Percentiles rank a stretch among this genome's conserved stretches.
phyloP scores from a whole-genome alignment of 2,329 filamentous ascomycete genomes.

The Fusarium concolor region DNA sequence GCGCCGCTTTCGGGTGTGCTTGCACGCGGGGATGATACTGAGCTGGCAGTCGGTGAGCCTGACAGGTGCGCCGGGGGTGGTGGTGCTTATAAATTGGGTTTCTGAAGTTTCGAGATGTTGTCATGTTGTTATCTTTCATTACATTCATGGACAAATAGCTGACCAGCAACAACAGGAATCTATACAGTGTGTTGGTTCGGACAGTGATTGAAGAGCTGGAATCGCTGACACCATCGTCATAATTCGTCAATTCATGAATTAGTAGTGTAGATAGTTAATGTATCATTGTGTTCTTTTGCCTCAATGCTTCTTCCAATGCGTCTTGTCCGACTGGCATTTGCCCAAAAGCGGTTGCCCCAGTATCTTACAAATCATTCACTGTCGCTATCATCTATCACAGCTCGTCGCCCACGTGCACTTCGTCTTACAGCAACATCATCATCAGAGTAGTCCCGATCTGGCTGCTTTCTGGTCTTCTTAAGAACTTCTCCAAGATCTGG shows the following conservation, averaged over 20 bases:
- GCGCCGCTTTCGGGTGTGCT: slow-evolving; percentile 48
- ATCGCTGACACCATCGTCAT: background rate
- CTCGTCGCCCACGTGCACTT: slow-evolving; percentile 44
- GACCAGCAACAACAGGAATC: slow-evolving; percentile 33
- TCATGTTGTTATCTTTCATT: slow-evolving; percentile 6
- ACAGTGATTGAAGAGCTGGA: background rate
- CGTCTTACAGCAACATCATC: slow-evolving; percentile 37
- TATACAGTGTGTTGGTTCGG: background rate
- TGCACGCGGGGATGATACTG: slow-evolving; percentile 49
- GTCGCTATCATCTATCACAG: slow-evolving; percentile 50
- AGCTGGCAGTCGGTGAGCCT: slow-evolving; percentile 42
- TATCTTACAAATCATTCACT: slow-evolving; percentile 43
- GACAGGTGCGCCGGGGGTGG: slow-evolving; percentile 52
- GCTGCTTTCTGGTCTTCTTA: slow-evolving; percentile 8
- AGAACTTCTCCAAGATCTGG: slow-evolving; percentile 51
- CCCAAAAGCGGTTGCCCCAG: background rate
- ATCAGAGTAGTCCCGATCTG: slow-evolving; percentile 24
- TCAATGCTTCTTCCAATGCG: slow-evolving; percentile 3
- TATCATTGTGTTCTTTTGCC: slow-evolving; percentile 19
- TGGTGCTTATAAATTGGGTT: slow-evolving; percentile 61
- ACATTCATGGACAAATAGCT: slow-evolving; percentile 18
- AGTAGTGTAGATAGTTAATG: slow-evolving; percentile 39
- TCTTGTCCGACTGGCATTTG: slow-evolving; percentile 9
- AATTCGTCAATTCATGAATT: slow-evolving; percentile 32
- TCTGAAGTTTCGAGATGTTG: slow-evolving; percentile 54